Conservation (phyloP, 192 early-diverging fungal genomes). For the Gonapodya prolifera region DNA sequence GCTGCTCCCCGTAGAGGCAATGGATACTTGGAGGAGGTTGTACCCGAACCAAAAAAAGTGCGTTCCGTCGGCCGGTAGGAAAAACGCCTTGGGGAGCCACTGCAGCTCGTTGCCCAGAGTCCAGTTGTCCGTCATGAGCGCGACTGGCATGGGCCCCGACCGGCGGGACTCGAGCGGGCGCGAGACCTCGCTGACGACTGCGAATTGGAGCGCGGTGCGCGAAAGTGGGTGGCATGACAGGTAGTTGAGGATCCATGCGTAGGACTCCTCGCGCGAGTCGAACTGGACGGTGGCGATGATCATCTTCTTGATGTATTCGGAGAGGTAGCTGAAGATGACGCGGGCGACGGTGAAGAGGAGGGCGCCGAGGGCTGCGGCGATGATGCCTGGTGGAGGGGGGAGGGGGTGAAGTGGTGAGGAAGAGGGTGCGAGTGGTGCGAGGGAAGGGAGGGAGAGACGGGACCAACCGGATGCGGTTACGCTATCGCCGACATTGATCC, state of each 20-base stretch:
- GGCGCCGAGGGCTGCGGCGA: background rate
- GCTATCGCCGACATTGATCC: background rate
- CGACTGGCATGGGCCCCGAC: background rate
- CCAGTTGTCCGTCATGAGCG: background rate
- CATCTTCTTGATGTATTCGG: constrained; percentile 31
- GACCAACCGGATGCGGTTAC: background rate
- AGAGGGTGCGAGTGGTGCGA: background rate
- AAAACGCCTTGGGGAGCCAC: background rate
- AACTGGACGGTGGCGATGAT: constrained; percentile 35
- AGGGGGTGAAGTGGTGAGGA: background rate
- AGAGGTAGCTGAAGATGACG: constrained; percentile 22
- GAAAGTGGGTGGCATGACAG: constrained; percentile 34
- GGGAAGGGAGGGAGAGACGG: too few relatives aligned
- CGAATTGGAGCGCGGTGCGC: constrained; percentile 27
- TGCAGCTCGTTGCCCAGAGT: background rate
- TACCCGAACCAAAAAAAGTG: background rate
- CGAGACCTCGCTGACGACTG: constrained; percentile 30
- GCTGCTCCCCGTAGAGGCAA: background rate
- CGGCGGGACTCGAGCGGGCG: background rate
- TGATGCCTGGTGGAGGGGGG: background rate
- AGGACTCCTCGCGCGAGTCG: constrained; percentile 42
- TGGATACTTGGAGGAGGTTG: background rate
- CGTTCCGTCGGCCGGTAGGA: background rate
- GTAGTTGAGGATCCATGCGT: constrained; percentile 33
- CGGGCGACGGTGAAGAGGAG: constrained; percentile 13